Conservation (phyloP, 2,329 filamentous ascomycete genomes). For the Xylaria sp. region DNA sequence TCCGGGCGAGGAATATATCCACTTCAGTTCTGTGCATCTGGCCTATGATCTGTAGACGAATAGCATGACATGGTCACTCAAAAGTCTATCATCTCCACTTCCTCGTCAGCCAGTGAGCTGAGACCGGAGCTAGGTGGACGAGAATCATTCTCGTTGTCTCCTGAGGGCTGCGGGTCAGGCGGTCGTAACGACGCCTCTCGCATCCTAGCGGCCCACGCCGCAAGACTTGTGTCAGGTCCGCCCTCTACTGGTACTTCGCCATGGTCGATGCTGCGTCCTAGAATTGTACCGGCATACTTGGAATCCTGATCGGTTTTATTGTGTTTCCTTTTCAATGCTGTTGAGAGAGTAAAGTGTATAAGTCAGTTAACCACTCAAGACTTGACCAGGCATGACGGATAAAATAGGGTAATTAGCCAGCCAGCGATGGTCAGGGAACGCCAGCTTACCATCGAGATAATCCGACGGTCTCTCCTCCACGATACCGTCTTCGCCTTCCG, state of each 20-base stretch:
- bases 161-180: conserved; percentile 41
- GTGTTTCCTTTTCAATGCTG: conserved; percentile 90
- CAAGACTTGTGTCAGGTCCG: conserved; percentile 73
- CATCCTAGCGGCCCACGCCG: conserved; percentile 69
- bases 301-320: conserved; percentile 89
- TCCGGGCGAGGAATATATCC: background rate
- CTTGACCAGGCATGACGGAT: background rate
- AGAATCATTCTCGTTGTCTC: conserved; percentile 51
- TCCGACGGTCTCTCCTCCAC: conserved; percentile 65
- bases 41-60: background rate
- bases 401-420: background rate
- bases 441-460: conserved; percentile 72
- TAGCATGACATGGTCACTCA: conserved; percentile 18
- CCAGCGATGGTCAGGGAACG: conserved; percentile 30
- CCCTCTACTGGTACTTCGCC: conserved; percentile 82
- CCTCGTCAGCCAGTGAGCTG: conserved; percentile 65
- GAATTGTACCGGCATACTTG: conserved; percentile 84
- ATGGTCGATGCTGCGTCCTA: conserved; percentile 79
- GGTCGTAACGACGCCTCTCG: conserved; percentile 48
- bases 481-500: conserved; percentile 61
- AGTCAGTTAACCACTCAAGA: background rate
- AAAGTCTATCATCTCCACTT: conserved; percentile 56
- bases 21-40: background rate
- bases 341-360: conserved; percentile 2
- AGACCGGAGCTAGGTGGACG: conserved; percentile 65